phyloP scores from a whole-genome alignment of 1,139 yeast genomes.

The Magnusiomyces suaveolens region DNA sequence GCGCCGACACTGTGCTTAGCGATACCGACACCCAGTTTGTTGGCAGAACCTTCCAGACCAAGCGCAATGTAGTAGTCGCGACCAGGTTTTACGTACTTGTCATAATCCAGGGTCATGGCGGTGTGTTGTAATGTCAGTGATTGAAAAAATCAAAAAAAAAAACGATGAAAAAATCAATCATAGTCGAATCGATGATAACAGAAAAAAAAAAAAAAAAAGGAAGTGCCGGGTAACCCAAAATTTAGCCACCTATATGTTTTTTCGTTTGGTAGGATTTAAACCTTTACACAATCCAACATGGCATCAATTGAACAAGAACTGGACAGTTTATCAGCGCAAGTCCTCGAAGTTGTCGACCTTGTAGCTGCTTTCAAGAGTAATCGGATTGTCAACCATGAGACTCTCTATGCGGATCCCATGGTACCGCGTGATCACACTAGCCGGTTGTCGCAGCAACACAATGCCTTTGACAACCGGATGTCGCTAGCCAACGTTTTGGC shows the following conservation, averaged over 20 bases:
- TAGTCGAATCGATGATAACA: neutral
- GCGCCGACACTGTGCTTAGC: constrained; percentile 47
- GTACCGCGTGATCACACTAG: no score
- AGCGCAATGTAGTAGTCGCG: constrained; percentile 44
- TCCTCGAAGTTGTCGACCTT: neutral
- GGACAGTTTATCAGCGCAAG: neutral
- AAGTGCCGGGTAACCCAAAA: neutral
- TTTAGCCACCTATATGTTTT: neutral
- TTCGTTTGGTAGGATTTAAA: no score
- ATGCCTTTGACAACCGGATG: neutral
- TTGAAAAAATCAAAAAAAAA: no score
- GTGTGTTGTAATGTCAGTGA: no score
- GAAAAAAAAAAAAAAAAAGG: neutral
- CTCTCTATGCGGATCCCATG: no score
- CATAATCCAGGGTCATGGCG: constrained; percentile 17
- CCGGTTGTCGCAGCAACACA: no score
- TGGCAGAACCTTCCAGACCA: constrained; percentile 95
- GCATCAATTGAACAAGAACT: neutral
- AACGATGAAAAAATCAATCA: neutral
- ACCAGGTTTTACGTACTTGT: constrained; percentile 19
- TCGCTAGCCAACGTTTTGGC: neutral
- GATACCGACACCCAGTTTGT: constrained; percentile 88
- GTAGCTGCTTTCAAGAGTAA: neutral
- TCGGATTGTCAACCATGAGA: no score
- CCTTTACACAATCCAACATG: no score